These are phyloP conservation scores for Ilyonectria sp. DNA, from an alignment of 2,329 filamentous ascomycete genomes.

Conservation along the genomic window DNA sequence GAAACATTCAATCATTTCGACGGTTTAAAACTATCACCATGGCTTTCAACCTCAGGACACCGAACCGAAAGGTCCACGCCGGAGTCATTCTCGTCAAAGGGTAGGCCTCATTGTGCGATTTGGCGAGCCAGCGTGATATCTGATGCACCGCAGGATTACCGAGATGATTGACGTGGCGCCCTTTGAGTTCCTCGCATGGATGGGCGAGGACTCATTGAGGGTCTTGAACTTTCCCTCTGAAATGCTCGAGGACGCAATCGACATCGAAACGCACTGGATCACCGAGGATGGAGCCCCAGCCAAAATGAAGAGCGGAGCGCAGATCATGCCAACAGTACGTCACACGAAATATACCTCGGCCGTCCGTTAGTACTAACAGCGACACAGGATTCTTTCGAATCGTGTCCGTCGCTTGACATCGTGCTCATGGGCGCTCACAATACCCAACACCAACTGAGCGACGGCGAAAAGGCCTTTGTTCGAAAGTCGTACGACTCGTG, in stretches of 20 bases:
- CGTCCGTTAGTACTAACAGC: neutral
- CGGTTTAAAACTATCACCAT: neutral
- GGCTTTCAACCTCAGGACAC: neutral
- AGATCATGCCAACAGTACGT: constrained; percentile 50
- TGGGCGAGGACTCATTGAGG: constrained; percentile 39
- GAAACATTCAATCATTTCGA: neutral
- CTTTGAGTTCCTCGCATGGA: constrained; percentile 48
- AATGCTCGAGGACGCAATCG: constrained; percentile 42
- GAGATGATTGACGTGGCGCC: constrained; percentile 55
- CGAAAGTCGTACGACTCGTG: constrained; percentile 53
- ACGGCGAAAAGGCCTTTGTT: constrained; percentile 54
- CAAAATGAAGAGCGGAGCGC: constrained; percentile 47
- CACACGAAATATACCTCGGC: rapidly evolving
- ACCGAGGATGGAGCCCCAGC: constrained; percentile 43
- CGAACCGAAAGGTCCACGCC: constrained; percentile 26
- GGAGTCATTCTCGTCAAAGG: constrained; percentile 38
- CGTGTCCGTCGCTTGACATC: constrained; percentile 58
- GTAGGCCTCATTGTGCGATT: neutral
- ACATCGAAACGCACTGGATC: constrained; percentile 55
- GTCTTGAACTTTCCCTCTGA: constrained; percentile 27
- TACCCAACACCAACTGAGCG: constrained; percentile 47
- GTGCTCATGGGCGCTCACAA: constrained; percentile 57
- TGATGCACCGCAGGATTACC: constrained; percentile 42
- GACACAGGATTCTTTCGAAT: constrained; percentile 55
- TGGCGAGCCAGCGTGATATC: neutral